Percentiles rank a stretch among this genome's conserved stretches.
These are phyloP conservation scores for Salvia splendens DNA, from an alignment of 257 asterid species.

Conservation along the genomic window DNA sequence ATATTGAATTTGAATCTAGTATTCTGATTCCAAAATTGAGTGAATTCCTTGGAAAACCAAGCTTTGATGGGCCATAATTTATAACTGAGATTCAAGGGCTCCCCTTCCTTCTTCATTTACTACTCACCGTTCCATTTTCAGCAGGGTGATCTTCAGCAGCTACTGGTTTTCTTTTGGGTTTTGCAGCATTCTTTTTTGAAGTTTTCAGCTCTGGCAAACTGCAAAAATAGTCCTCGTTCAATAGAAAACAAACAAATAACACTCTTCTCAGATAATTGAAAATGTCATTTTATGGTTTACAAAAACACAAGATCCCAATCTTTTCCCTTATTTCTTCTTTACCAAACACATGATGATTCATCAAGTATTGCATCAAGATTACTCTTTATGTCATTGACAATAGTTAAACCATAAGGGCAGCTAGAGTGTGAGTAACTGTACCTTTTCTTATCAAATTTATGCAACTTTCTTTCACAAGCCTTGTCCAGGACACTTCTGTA, in stretches of 20 bases:
- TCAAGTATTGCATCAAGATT: too few relatives aligned
- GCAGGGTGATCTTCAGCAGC: slow-evolving; percentile 28
- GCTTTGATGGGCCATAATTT: neutral
- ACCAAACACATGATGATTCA: too few relatives aligned
- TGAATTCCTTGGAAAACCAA: slow-evolving; percentile 21
- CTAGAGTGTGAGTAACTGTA: slow-evolving; percentile 24
- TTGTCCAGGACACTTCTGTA: slow-evolving; percentile 73
- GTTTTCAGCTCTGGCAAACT: slow-evolving; percentile 44
- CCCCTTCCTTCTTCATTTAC: slow-evolving; percentile 26
- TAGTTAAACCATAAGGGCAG: slow-evolving; percentile 1
- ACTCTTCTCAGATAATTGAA: too few relatives aligned
- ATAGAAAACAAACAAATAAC: neutral
- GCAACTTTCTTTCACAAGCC: slow-evolving; percentile 60
- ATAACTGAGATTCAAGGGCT: slow-evolving; percentile 24
- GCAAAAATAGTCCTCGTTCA: slow-evolving; percentile 26
- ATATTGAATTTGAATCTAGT: slow-evolving; percentile 4
- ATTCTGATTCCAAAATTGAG: slow-evolving; percentile 28
- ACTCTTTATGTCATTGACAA: too few relatives aligned
- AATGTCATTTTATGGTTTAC: too few relatives aligned
- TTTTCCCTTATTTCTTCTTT: too few relatives aligned
- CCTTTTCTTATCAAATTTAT: slow-evolving; percentile 51
- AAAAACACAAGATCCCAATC: too few relatives aligned
- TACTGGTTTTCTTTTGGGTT: slow-evolving; percentile 33
- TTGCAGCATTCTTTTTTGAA: slow-evolving; percentile 40
- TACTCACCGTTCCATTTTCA: slow-evolving; percentile 32